Evolutionary conservation across 176 grass and related monocot species (phyloP), one percentile per base, ranked within the genome.

Genomic region (Cenchrus fungigraminus): DNA sequence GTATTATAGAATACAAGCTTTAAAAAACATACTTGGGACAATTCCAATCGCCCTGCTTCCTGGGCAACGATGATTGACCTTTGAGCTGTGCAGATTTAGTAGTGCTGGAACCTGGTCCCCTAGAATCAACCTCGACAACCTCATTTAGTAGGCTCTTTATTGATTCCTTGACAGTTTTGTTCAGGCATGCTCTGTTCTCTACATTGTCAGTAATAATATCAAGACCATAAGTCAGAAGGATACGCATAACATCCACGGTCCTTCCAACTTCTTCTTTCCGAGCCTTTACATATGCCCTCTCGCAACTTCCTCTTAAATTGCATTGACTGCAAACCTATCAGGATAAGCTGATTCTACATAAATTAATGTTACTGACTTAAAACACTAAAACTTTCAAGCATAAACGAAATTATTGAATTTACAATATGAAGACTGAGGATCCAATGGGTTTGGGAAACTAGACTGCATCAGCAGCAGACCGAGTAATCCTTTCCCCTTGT

Each of bases 1-100:
- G 12, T 20, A 17, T 58, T 58, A n/a, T n/a, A 55, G 7, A 72
- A 81, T 44, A 64, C 67, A 44, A 34, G 17, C 13, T 51, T 71
- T 17, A 46, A 42, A 16, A 16, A 22, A 60, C 80, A 79, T 98
- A 98, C 89, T 88, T 90, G 47, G 96, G 93, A 84, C 96, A 98
- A 76, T 90, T 92, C 96, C 96, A 98, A 86, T 98, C 96, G 12
- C 96, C 96, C 74, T 98, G 93, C 76, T 90, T 95, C 85, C 73
- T 85, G 60, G 91, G 93, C 61, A 93, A 71, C 74, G 50, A 69
- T 83, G 82, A 83, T 88, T 86, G 87, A 77, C 81, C 87, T 77
- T 91, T 91, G 83, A 11, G 82, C 9, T 74, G 53, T 51, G 77
- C 13, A 54, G 80, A 53, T 66, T 91, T 92, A 20, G 74, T 71